A percentile compares a stretch with the other conserved stretches of the same genome.
Evolutionary conservation across 371 early-diverging fungal species (phyloP).

Genomic region (Mucor plumbeus): DNA sequence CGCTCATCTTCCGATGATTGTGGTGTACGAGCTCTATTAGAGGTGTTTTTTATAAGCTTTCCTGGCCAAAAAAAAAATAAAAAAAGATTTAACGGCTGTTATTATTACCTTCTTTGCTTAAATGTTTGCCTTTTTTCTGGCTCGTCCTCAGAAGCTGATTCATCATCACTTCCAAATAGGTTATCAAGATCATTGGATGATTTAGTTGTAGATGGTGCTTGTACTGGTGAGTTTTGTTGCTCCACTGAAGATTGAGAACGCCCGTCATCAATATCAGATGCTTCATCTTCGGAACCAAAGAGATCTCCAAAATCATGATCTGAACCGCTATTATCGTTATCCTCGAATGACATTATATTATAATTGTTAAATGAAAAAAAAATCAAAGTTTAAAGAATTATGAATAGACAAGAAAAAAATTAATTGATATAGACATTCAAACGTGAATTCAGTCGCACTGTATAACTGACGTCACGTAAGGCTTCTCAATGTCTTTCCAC

Average conservation of each 20-base stretch:
- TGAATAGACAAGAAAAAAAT: neutral
- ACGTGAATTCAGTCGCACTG: neutral
- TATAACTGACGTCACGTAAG: neutral
- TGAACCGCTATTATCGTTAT: conserved; percentile 20
- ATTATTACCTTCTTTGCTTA: conserved; percentile 63
- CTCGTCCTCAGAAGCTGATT: conserved; percentile 47
- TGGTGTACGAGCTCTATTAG: neutral
- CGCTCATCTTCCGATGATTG: conserved; percentile 32
- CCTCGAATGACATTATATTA: conserved; percentile 18
- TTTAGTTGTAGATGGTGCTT: neutral
- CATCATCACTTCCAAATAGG: conserved; percentile 47
- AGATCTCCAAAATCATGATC: conserved; percentile 49
- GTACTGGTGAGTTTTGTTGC: conserved; percentile 17
- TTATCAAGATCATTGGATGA: conserved; percentile 24
- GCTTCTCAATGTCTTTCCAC: no score
- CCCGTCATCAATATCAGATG: conserved; percentile 49
- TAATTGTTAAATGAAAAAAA: conserved; percentile 4
- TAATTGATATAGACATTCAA: neutral
- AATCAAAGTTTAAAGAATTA: neutral
- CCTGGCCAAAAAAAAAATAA: no score
- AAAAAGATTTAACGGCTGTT: neutral
- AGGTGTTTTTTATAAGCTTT: neutral
- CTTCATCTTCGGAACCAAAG: conserved; percentile 58
- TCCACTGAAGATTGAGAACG: conserved; percentile 34
- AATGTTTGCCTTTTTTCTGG: conserved; percentile 54